Conservation (phyloP, 1,284 basidiomycete genomes). For the Cerrena zonata region DNA sequence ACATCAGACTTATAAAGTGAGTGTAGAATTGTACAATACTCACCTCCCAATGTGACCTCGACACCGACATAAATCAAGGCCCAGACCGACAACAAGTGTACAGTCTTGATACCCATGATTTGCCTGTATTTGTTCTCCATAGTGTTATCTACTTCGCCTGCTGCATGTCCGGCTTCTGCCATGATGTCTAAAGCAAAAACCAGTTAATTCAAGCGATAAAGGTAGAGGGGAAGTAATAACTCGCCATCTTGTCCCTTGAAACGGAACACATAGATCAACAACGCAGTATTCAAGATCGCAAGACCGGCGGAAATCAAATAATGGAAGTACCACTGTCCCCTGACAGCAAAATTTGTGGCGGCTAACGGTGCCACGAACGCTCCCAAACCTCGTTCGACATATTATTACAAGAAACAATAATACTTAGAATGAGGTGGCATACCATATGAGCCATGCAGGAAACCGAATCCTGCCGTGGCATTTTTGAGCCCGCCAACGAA, state of each 20-base stretch:
- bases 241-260: slow-evolving; percentile 46
- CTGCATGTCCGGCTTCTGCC: slow-evolving; percentile 34
- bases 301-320: slow-evolving; percentile 59
- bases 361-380: slow-evolving; percentile 64
- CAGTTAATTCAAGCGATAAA: background rate
- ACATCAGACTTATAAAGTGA: background rate
- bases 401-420: background rate
- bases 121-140: slow-evolving; percentile 31
- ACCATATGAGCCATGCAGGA: slow-evolving; percentile 31
- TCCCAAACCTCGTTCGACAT: slow-evolving; percentile 44
- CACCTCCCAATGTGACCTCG: slow-evolving; percentile 43
- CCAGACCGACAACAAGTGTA: slow-evolving; percentile 40
- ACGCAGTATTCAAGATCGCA: slow-evolving; percentile 39
- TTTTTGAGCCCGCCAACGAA: slow-evolving; percentile 23
- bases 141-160: slow-evolving; percentile 25
- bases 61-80: slow-evolving; percentile 42
- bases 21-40: slow-evolving; percentile 5
- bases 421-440: background rate
- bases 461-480: slow-evolving; percentile 31
- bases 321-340: slow-evolving; percentile 50
- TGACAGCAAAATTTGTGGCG: slow-evolving; percentile 60
- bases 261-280: slow-evolving; percentile 45
- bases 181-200: background rate
- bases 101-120: slow-evolving; percentile 30
- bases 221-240: background rate